phyloP scores from a whole-genome alignment of 208 protist species.

The Porcisia deanei region DNA sequence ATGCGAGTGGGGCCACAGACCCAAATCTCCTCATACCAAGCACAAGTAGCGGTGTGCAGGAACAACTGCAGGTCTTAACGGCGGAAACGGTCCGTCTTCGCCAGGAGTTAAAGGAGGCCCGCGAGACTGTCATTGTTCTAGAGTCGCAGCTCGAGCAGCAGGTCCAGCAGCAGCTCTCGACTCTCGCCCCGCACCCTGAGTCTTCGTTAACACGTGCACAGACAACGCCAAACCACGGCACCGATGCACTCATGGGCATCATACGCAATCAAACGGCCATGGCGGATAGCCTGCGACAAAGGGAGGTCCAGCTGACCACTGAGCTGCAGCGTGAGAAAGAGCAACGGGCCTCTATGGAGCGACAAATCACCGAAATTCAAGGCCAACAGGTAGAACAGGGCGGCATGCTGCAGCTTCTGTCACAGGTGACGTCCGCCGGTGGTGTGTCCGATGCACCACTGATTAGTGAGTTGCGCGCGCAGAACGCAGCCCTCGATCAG shows the following conservation, averaged over 20 bases:
- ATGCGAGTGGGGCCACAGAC: constrained; percentile 8
- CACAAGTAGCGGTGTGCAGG: constrained; percentile 25
- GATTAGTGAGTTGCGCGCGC: constrained; percentile 66
- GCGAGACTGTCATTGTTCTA: constrained; percentile 66
- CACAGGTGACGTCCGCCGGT: constrained; percentile 28
- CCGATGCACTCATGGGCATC: constrained; percentile 52
- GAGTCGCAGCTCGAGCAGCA: constrained; percentile 73
- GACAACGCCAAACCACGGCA: constrained; percentile 14
- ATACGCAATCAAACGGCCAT: constrained; percentile 73
- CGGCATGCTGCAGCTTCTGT: constrained; percentile 47
- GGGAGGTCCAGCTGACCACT: constrained; percentile 60
- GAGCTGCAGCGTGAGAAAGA: constrained; percentile 58
- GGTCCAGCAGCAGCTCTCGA: constrained; percentile 39
- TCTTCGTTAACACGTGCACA: not conserved
- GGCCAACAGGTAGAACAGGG: constrained; percentile 58
- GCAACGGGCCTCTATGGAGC: constrained; percentile 35
- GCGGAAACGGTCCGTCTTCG: constrained; percentile 69
- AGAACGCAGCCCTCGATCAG: constrained; percentile 52
- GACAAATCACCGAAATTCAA: constrained; percentile 50
- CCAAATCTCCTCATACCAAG: constrained; percentile 14
- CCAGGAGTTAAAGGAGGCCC: constrained; percentile 60
- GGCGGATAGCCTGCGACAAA: constrained; percentile 77
- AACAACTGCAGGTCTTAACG: constrained; percentile 69
- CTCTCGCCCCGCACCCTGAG: not conserved
- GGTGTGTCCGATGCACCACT: constrained; percentile 37